Base-by-base conservation (phyloP, 2,329 filamentous ascomycete genomes). In the Aspergillus sp. region DNA sequence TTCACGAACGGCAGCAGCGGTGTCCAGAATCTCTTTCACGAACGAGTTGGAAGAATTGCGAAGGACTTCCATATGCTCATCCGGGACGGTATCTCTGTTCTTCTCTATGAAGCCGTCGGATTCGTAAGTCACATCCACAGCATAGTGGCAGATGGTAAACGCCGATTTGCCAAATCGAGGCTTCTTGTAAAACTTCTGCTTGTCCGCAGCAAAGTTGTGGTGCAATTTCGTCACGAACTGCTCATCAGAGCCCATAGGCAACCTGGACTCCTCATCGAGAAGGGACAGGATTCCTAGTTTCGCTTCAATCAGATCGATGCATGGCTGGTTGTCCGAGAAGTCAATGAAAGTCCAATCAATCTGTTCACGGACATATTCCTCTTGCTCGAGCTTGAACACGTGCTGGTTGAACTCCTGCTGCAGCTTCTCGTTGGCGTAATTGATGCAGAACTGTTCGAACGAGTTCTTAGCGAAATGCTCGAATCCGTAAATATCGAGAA, bases 271-370 rank as follows among this genome's bases (percentile, higher is more conserved):
- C 77, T 99, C 95, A 64, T 99, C 94, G 36, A 99, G 79, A 23
- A 99, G 80, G 17, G 93, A 91, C 58, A 99, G 76, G 47, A 99
- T 88, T 73, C 94, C 94, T 62, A 99, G 83, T 73, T 96, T 97
- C 62, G 91, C 93, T 77, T 99, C 94, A 62, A 99, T 99, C 49
- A 99, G 78, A 71, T 99, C 94, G 65, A 99, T 99, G 77, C 94
- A 99, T 16, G 94, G 94, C 76, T 99, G 94, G 66, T 99, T 99
- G 75, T 99, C 94, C 5, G 93, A 96, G 74, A 99, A 99, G 70
- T 99, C 94, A 70, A 99, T 99, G 70, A 99, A 99, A 9, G 89
- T 97, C 94, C 94, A 99, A 75, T 97, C 92, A 60, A 99, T 99
- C 76, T 97, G 81, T 75, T 99, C 94, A 50, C 88, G 86, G 38